Conservation (phyloP, 495 filamentous ascomycete species). For the Cercophora scortea region DNA sequence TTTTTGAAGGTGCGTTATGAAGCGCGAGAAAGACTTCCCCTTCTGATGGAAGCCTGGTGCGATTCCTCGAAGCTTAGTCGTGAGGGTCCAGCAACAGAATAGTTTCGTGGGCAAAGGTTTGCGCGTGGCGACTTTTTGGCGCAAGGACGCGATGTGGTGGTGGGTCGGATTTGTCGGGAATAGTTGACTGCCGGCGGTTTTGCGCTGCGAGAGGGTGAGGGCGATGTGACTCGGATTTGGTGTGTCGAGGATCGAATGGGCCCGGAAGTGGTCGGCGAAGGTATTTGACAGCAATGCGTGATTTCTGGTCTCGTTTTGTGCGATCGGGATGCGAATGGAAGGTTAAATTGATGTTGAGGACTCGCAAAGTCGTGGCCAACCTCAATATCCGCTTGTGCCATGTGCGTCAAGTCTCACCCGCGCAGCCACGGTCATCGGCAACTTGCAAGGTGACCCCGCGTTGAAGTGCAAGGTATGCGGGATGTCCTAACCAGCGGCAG, state of each 20-base stretch:
- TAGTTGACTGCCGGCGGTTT: neutral
- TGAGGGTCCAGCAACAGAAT: neutral
- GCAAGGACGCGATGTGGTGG: neutral
- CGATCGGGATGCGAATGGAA: too few species aligned
- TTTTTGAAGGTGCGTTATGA: conserved; percentile 64
- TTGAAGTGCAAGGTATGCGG: neutral
- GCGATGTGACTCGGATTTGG: neutral
- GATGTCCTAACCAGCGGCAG: neutral
- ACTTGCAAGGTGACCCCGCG: neutral
- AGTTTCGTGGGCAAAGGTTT: neutral
- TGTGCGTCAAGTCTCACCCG: neutral
- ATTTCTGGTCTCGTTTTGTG: too few species aligned
- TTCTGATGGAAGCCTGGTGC: too few species aligned
- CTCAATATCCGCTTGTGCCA: neutral
- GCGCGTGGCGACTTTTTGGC: neutral
- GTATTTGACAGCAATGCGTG: too few species aligned
- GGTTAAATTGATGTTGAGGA: too few species aligned
- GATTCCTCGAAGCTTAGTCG: too few species aligned
- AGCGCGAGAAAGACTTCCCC: conserved; percentile 26
- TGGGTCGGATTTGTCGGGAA: neutral
- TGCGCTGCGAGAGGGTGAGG: neutral
- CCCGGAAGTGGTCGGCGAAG: neutral
- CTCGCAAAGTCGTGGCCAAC: too few species aligned
- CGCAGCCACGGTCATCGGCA: neutral
- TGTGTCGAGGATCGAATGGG: neutral